These are phyloP conservation scores for Syzygium grande DNA, from an alignment of 345 rosid genomes.

Conservation along the genomic window DNA sequence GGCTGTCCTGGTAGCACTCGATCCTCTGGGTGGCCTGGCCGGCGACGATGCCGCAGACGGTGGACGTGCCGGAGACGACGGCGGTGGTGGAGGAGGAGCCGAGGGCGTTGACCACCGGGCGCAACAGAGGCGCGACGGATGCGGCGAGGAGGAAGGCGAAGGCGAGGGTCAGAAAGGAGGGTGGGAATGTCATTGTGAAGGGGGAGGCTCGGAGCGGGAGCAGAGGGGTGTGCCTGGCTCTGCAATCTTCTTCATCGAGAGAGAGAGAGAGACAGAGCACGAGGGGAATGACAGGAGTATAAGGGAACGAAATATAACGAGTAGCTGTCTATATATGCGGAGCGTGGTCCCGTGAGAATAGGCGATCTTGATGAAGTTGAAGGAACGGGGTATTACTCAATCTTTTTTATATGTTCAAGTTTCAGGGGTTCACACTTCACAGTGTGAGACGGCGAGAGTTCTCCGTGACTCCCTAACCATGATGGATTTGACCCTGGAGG, in stretches of 20 bases:
- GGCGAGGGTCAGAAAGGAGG: neutral
- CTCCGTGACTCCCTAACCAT: neutral
- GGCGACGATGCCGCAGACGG: conserved; percentile 41
- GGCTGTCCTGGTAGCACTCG: conserved; percentile 36
- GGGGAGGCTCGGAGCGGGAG: neutral
- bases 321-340: neutral
- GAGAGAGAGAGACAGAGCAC: neutral
- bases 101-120: conserved; percentile 14
- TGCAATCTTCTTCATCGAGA: neutral
- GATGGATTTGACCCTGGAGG: neutral
- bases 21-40: conserved; percentile 28
- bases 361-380: neutral
- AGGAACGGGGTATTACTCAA: neutral
- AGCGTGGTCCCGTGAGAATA: neutral
- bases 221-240: neutral
- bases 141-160: neutral
- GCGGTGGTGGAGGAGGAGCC: conserved; percentile 45
- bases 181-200: neutral
- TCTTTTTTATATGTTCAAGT: neutral
- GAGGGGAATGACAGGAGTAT: neutral
- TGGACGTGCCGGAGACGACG: conserved; percentile 15
- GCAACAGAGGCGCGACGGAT: neutral
- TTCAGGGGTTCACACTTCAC: neutral
- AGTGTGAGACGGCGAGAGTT: neutral
- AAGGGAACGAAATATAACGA: neutral